A percentile compares a stretch with the other conserved stretches of the same genome.
Evolutionary conservation across 176 grass and related monocot species (phyloP).

Genomic region (Hordeum marinum): DNA sequence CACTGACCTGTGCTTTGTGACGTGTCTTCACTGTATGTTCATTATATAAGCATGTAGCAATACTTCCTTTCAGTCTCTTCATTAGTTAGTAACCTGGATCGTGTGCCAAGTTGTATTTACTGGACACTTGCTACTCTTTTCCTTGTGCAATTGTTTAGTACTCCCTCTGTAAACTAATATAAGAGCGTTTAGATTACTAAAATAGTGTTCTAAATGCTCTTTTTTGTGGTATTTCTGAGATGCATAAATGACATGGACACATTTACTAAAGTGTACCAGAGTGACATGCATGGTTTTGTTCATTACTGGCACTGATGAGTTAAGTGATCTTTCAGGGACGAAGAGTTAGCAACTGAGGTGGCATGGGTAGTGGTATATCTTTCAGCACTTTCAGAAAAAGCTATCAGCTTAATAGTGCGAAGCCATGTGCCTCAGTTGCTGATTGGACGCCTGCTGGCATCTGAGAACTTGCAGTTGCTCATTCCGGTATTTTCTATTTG

Average conservation of each 20-base stretch:
- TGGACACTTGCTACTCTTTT: not conserved
- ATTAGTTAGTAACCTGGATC: not conserved
- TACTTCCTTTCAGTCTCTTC: not conserved
- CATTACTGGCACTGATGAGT: not conserved
- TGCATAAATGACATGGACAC: not conserved
- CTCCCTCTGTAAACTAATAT: no score
- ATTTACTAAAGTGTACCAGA: not conserved
- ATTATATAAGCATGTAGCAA: not conserved
- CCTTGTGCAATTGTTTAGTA: not conserved
- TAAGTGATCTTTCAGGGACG: slow-evolving; percentile 49
- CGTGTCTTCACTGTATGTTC: not conserved
- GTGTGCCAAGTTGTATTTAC: not conserved
- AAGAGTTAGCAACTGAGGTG: slow-evolving; percentile 88
- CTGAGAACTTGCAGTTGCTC: slow-evolving; percentile 80
- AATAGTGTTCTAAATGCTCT: no score
- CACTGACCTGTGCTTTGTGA: not conserved
- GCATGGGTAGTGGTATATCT: slow-evolving; percentile 96
- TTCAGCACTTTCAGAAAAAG: slow-evolving; percentile 86
- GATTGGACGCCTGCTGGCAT: slow-evolving; percentile 54
- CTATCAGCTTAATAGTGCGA: slow-evolving; percentile 47
- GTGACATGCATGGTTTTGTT: slow-evolving; percentile 2
- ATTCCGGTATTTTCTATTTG: slow-evolving; percentile 62
- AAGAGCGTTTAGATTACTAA: no score
- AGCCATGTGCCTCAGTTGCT: slow-evolving; percentile 63
- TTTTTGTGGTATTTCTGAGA: not conserved